Conservation (phyloP, 345 rosid species). For the Linum lewisii region DNA sequence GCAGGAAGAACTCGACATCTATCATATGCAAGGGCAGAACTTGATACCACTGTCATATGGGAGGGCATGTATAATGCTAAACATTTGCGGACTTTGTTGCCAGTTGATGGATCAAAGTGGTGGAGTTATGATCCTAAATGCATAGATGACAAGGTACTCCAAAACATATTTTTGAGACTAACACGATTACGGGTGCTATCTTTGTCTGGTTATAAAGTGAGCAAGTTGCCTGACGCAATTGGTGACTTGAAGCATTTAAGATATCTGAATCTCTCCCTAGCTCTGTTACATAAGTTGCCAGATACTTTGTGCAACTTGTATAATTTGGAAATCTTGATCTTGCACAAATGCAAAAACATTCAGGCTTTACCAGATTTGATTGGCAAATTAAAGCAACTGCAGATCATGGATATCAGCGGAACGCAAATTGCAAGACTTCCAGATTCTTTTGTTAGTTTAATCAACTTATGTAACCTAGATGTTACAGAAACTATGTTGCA, state of each 20-base stretch:
- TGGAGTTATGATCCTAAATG: not conserved
- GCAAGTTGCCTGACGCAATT: constrained; percentile 2
- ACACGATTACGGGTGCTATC: constrained; percentile 5
- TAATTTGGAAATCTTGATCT: constrained; percentile 1
- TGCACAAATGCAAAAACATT: not conserved
- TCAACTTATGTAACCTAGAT: constrained; percentile 2
- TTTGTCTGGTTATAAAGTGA: not conserved
- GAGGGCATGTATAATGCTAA: not conserved
- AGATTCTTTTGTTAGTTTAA: not conserved
- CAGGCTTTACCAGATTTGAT: not conserved
- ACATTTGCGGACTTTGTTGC: constrained; percentile 2
- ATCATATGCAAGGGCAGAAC: not conserved
- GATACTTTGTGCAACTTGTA: not conserved
- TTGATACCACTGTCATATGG: not conserved
- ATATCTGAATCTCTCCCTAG: constrained; percentile 5
- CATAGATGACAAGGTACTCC: not conserved
- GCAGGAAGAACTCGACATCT: constrained; percentile 3
- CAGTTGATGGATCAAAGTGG: not conserved
- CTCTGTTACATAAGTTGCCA: not conserved
- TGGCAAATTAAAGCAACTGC: not conserved
- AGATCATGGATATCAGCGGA: not conserved
- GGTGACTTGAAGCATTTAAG: constrained; percentile 9
- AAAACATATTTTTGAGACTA: not conserved
- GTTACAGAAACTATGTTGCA: not conserved
- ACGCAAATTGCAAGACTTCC: not conserved